Evolutionary conservation across 1,139 yeast species (phyloP).

Genomic region (Groenewaldozyma sp.): DNA sequence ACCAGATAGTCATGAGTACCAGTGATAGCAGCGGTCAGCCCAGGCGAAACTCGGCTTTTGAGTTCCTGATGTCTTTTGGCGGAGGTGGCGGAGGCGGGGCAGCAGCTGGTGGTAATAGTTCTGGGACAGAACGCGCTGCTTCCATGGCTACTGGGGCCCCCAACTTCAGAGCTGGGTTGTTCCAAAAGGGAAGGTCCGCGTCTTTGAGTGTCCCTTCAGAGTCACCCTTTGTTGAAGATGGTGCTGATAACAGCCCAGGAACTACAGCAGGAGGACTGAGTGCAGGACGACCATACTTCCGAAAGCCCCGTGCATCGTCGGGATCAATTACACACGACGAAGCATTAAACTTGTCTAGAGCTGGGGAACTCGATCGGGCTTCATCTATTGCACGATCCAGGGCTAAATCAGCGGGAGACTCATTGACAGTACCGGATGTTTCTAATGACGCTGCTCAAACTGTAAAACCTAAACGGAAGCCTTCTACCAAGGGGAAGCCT

Average conservation of each 20-base stretch:
- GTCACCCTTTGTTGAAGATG: no score
- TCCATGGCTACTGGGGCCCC: background rate
- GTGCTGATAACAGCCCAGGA: no score
- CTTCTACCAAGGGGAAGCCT: constrained; percentile 11
- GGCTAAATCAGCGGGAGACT: constrained; percentile 1
- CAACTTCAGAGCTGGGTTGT: background rate
- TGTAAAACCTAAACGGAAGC: constrained; percentile 7
- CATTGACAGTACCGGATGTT: background rate
- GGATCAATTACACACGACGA: constrained; percentile 28
- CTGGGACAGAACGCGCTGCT: background rate
- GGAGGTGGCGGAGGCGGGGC: background rate
- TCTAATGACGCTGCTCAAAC: constrained; percentile 2
- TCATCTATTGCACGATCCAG: constrained; percentile 6
- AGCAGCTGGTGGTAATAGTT: background rate
- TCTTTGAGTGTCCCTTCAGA: background rate
- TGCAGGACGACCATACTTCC: background rate
- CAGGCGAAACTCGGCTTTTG: constrained; percentile 1
- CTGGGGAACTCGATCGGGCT: constrained; percentile 17
- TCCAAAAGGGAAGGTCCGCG: background rate
- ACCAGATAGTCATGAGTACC: no score
- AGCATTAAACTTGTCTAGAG: constrained; percentile 31
- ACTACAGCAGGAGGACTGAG: background rate
- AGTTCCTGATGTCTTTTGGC: background rate
- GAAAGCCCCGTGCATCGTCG: constrained; percentile 15
- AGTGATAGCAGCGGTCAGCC: background rate